Percentiles rank a stretch among this genome's conserved stretches.
Evolutionary conservation across 2,329 filamentous ascomycete species (phyloP).

Genomic region (Lachnellula arida): DNA sequence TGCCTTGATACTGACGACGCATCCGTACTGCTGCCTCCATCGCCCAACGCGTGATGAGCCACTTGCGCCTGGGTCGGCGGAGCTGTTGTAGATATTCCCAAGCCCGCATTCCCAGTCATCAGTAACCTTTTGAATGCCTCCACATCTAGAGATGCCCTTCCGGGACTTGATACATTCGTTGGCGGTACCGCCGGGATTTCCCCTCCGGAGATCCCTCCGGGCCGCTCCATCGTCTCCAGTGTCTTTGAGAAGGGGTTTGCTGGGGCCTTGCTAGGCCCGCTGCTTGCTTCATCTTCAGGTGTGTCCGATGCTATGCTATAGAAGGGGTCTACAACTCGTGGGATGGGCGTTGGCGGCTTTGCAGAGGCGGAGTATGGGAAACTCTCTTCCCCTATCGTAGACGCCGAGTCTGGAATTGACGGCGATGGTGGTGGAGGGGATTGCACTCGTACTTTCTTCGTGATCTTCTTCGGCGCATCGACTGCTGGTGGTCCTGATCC

Average conservation of each 20-base stretch:
- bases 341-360: slow-evolving; percentile 28
- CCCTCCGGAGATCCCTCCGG: slow-evolving; percentile 25
- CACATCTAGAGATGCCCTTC: slow-evolving; percentile 58
- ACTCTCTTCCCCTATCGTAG: slow-evolving; percentile 27
- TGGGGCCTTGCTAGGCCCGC: slow-evolving; percentile 30
- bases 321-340: slow-evolving; percentile 32
- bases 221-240: slow-evolving; percentile 45
- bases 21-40: slow-evolving; percentile 51
- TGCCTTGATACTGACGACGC: slow-evolving; percentile 54
- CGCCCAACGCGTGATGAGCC: slow-evolving; percentile 25
- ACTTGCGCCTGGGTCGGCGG: slow-evolving; percentile 25
- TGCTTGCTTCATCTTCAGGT: slow-evolving; percentile 25
- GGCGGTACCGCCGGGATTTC: slow-evolving; percentile 13
- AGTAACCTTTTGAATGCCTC: slow-evolving; percentile 73
- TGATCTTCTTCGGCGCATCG: slow-evolving; percentile 23
- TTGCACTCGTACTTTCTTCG: slow-evolving; percentile 63
- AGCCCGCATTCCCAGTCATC: slow-evolving; percentile 62
- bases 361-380: slow-evolving; percentile 14
- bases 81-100: slow-evolving; percentile 28
- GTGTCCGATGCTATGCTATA: slow-evolving; percentile 29
- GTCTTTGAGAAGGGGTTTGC: slow-evolving; percentile 55
- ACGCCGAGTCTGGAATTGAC: slow-evolving; percentile 47
- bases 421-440: slow-evolving; percentile 54
- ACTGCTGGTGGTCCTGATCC: slow-evolving; percentile 5
- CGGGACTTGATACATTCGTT: slow-evolving; percentile 26